Base-by-base conservation (phyloP, 345 rosid genomes). In the Pistacia atlantica region DNA sequence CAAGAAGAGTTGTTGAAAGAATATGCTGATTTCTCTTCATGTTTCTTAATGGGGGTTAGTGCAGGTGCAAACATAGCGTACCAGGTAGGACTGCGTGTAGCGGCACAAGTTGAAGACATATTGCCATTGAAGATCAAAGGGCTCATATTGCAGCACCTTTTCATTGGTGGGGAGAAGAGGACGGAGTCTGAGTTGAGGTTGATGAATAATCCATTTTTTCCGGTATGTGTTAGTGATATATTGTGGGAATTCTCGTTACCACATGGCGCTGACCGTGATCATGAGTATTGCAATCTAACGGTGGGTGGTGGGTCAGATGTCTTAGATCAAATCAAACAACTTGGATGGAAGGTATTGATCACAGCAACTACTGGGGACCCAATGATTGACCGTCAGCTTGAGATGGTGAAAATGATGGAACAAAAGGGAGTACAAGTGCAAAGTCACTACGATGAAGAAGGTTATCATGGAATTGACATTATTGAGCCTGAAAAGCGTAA, bases 31-130 rank as follows among this genome's bases (percentile, higher is more conserved):
- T 38, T 84, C 20, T 77, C 80, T 6, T 75, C 38, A 0, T 88
- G 86, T 52, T 88, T 75, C 67, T 72, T 90, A 0, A 83, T 82
- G 90, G 97, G 97, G 1, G 33, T 65, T 0, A 90, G 94, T 64
- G 83, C 92, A 3, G 97, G 97, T 9, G 92, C 84, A 4, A 93
- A 91, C 82, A 65, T 90, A 12, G 87, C 87, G 6, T 87, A 85
- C 78, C 81, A 79, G 59, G 86, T 83, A 9, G 96, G 82, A n/a
- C 18, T 87, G 1, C 83, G 89, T 28, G 86, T 75, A 4, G 72
- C 71, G 0, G 69, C 20, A 17, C 10, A 17, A 17, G 80, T n/a
- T 10, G 63, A 49, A 1, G 72, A 81, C 38, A 75, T 90, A 8
- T 57, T 42, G 1, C 84, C 91, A n/a, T 71, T 93, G 65, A 84